phyloP scores from a whole-genome alignment of 2,329 filamentous ascomycete genomes.

The Monilinia fructigena region DNA sequence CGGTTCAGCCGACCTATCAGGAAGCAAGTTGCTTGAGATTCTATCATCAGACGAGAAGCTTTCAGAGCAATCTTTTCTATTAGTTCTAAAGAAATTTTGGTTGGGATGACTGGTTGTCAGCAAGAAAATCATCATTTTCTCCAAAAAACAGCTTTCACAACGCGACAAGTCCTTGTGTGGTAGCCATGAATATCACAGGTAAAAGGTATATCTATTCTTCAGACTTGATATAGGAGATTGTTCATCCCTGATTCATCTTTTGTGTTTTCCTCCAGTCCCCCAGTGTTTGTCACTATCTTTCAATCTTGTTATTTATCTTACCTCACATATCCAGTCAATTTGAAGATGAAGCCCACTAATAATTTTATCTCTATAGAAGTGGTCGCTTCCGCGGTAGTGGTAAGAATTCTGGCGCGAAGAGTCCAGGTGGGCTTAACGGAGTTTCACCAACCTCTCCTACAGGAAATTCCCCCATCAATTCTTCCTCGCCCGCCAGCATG shows the following conservation, averaged over 20 bases:
- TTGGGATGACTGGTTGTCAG: neutral
- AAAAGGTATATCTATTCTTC: slow-evolving; percentile 5
- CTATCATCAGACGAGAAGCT: neutral
- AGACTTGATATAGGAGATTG: neutral
- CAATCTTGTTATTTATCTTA: neutral
- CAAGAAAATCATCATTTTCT: no score
- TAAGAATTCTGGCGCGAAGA: slow-evolving; percentile 53
- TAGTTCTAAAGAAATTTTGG: neutral
- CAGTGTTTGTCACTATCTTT: neutral
- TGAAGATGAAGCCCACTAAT: slow-evolving; percentile 30
- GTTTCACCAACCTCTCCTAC: slow-evolving; percentile 50
- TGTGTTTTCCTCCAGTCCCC: neutral
- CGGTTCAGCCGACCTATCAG: neutral
- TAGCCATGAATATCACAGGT: neutral
- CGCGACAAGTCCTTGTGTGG: neutral
- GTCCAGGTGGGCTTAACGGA: slow-evolving; percentile 49
- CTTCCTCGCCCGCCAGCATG: slow-evolving; percentile 50
- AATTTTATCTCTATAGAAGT: slow-evolving; percentile 45
- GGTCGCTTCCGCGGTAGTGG: slow-evolving; percentile 58
- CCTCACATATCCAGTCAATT: neutral
- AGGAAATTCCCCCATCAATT: slow-evolving; percentile 48
- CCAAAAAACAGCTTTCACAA: neutral
- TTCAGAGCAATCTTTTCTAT: neutral
- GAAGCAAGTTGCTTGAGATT: slow-evolving; percentile 21
- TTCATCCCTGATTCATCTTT: neutral